Evolutionary conservation across 371 early-diverging fungal genomes (phyloP).

Genomic region (Coemansia sp.): DNA sequence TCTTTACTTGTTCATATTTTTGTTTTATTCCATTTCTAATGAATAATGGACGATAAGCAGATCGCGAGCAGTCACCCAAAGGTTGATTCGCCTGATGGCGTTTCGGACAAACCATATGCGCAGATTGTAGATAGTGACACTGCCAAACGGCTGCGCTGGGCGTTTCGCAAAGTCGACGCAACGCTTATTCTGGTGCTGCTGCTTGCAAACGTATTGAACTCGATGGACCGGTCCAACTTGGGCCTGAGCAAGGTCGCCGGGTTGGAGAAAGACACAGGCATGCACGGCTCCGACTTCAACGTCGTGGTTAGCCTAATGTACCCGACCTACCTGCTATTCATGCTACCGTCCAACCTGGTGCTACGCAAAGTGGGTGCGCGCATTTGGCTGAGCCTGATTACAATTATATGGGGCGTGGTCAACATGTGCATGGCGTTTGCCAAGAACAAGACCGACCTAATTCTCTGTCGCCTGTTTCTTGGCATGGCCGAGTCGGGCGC

Average conservation of each 20-base stretch:
- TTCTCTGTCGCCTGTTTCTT: constrained; percentile 58
- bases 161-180: constrained; percentile 43
- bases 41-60: too few relatives aligned
- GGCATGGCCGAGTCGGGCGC: constrained; percentile 66
- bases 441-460: constrained; percentile 53
- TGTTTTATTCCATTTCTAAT: too few relatives aligned
- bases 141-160: constrained; percentile 29
- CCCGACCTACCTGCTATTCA: constrained; percentile 33
- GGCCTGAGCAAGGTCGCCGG: constrained; percentile 35
- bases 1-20: too few relatives aligned
- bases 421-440: constrained; percentile 63
- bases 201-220: constrained; percentile 48
- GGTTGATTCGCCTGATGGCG: background rate
- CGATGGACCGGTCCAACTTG: constrained; percentile 50
- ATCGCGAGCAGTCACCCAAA: background rate
- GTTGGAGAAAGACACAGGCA: constrained; percentile 20
- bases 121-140: too few relatives aligned
- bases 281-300: constrained; percentile 39
- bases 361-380: constrained; percentile 59
- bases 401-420: constrained; percentile 58
- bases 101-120: background rate
- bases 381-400: constrained; percentile 57
- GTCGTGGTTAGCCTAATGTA: constrained; percentile 36
- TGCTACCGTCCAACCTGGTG: constrained; percentile 62
- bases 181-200: constrained; percentile 42